Evolutionary conservation across 2,329 filamentous ascomycete genomes (phyloP).

Genomic region (Fusarium odoratissimum): DNA sequence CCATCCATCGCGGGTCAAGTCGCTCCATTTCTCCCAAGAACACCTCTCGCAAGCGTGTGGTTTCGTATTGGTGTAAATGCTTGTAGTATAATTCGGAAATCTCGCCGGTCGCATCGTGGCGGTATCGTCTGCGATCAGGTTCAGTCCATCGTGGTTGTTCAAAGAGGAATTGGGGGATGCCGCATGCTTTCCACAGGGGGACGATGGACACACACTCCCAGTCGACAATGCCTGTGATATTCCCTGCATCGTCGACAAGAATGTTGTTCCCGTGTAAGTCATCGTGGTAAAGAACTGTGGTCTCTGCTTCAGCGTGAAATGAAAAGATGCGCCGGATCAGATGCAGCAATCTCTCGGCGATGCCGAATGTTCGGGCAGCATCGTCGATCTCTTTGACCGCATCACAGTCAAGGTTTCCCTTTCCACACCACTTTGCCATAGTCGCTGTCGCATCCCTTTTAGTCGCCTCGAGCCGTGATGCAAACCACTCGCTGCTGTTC

Average conservation of each 20-base stretch:
- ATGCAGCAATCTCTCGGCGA: constrained; percentile 44
- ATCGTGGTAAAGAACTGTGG: constrained; percentile 50
- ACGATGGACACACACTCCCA: constrained; percentile 58
- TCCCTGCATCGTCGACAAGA: constrained; percentile 50
- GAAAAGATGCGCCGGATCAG: constrained; percentile 50
- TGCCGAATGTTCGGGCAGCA: constrained; percentile 40
- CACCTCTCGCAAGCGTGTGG: constrained; percentile 49
- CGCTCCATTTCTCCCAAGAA: constrained; percentile 48
- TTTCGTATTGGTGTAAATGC: constrained; percentile 54
- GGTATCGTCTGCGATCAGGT: constrained; percentile 41
- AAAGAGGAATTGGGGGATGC: constrained; percentile 51
- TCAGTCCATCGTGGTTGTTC: constrained; percentile 22
- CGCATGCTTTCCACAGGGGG: constrained; percentile 53
- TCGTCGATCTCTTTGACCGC: constrained; percentile 49
- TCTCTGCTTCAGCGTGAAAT: constrained; percentile 34
- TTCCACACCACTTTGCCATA: neutral
- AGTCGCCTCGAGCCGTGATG: constrained; percentile 37
- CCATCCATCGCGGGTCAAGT: constrained; percentile 49
- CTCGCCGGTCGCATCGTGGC: neutral
- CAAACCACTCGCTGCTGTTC: constrained; percentile 52
- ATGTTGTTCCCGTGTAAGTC: constrained; percentile 55
- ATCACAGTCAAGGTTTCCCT: neutral
- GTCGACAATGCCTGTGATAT: constrained; percentile 53
- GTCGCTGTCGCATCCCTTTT: constrained; percentile 6
- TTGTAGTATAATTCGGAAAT: constrained; percentile 49